These are phyloP conservation scores for Saprolegnia parasitica DNA, from an alignment of 352 stramenopile genomes.

Conservation along the genomic window DNA sequence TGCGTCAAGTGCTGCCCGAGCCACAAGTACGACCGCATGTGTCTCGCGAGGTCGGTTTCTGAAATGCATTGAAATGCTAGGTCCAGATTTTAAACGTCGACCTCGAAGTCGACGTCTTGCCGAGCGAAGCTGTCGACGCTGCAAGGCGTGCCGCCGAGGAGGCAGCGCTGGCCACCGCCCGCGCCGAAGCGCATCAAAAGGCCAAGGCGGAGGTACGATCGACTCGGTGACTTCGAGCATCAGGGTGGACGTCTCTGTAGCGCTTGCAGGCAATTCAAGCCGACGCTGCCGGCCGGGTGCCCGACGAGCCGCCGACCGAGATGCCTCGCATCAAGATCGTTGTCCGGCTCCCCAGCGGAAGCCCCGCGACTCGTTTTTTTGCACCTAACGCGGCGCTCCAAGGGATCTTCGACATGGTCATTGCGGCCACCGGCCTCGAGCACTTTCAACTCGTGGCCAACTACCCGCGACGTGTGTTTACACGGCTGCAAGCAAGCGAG, in stretches of 20 bases:
- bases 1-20: slow-evolving; percentile 56
- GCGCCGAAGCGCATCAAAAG: background rate
- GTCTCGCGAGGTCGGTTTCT: background rate
- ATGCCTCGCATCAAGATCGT: slow-evolving; percentile 37
- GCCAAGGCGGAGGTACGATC: slow-evolving; percentile 27
- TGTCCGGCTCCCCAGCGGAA: slow-evolving; percentile 45
- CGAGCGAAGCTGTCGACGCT: slow-evolving; percentile 45
- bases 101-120: slow-evolving; percentile 72
- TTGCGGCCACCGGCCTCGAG: slow-evolving; percentile 48
- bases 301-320: background rate
- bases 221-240: background rate
- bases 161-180: slow-evolving; percentile 2
- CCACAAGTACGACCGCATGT: slow-evolving; percentile 5
- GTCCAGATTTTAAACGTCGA: slow-evolving; percentile 79
- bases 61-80: background rate
- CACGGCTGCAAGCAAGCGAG: slow-evolving; percentile 36
- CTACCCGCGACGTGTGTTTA: slow-evolving; percentile 60
- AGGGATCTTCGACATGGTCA: slow-evolving; percentile 48
- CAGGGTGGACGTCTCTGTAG: background rate
- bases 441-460: slow-evolving; percentile 52
- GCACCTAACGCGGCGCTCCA: slow-evolving; percentile 35
- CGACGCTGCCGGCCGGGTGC: background rate
- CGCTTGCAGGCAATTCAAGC: background rate
- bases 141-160: slow-evolving; percentile 38
- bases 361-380: slow-evolving; percentile 47